Conservation (phyloP, 768 basidiomycete species). For the Hygrophoropsis aurantiaca region DNA sequence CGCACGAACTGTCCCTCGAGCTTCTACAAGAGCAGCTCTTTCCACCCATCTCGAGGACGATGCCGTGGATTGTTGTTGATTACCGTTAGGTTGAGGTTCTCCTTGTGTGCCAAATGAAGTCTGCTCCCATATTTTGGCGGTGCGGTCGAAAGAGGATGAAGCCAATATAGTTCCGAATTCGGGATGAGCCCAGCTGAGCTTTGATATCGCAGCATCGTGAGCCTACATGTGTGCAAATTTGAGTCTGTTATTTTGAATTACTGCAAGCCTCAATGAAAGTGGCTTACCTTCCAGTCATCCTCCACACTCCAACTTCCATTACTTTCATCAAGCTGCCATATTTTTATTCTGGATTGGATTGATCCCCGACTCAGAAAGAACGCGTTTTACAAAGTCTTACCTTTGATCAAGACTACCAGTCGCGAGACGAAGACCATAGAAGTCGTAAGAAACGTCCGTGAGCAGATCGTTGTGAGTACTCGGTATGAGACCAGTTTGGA, state of each 20-base stretch:
- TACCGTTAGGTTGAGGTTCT: conserved; percentile 24
- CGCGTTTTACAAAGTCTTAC: conserved; percentile 36
- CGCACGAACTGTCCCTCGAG: conserved; percentile 80
- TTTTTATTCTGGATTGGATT: conserved; percentile 66
- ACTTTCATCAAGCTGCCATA: conserved; percentile 77
- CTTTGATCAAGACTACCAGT: conserved; percentile 83
- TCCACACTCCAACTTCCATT: conserved; percentile 76
- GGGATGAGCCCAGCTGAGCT: conserved; percentile 88
- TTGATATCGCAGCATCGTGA: conserved; percentile 89
- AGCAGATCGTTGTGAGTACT: conserved; percentile 80
- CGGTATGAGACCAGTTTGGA: conserved; percentile 77
- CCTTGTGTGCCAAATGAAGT: conserved; percentile 30
- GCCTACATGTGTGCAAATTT: conserved; percentile 53
- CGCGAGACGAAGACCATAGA: conserved; percentile 80
- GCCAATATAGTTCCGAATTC: conserved; percentile 88
- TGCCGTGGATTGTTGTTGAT: conserved; percentile 9
- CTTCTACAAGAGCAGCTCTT: conserved; percentile 73
- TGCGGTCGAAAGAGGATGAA: conserved; percentile 86
- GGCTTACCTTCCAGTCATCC: conserved; percentile 86
- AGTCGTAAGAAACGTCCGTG: conserved; percentile 88
- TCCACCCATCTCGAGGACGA: conserved; percentile 64
- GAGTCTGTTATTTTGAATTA: neutral
- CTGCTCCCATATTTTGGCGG: conserved; percentile 92
- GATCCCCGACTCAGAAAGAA: conserved; percentile 7
- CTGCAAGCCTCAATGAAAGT: neutral